Evolutionary conservation across 2,329 filamentous ascomycete species (phyloP).

Genomic region (Ampelomyces quisqualis): DNA sequence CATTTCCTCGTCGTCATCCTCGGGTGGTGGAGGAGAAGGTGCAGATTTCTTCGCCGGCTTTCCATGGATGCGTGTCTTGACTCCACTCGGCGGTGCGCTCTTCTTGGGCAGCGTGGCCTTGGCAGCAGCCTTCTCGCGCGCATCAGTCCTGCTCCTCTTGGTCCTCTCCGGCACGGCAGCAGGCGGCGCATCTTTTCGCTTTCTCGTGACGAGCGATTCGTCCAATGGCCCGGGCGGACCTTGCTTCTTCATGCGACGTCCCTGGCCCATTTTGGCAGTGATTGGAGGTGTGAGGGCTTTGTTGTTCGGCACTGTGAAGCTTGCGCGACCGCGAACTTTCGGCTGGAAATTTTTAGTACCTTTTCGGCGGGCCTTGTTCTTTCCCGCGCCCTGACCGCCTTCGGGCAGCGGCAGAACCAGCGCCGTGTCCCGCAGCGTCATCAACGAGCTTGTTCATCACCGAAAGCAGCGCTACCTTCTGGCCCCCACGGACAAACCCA

Average conservation of each 20-base stretch:
- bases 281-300: constrained; percentile 1
- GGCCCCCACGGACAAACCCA: constrained; percentile 2
- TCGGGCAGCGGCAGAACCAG: constrained; percentile 18
- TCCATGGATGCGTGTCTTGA: constrained; percentile 22
- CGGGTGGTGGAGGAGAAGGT: constrained; percentile 31
- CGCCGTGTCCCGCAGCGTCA: constrained; percentile 35
- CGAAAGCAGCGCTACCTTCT: neutral
- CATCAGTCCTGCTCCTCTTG: constrained; percentile 56
- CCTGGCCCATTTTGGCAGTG: constrained; percentile 68
- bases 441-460: constrained; percentile 12
- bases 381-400: constrained; percentile 23
- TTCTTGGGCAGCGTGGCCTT: constrained; percentile 35
- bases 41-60: constrained; percentile 39
- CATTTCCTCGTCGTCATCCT: constrained; percentile 42
- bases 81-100: constrained; percentile 45
- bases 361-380: constrained; percentile 17
- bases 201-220: constrained; percentile 72
- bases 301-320: constrained; percentile 10
- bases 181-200: constrained; percentile 76
- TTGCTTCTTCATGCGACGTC: constrained; percentile 95
- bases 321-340: constrained; percentile 24
- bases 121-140: constrained; percentile 26
- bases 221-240: constrained; percentile 80
- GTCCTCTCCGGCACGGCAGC: constrained; percentile 55
- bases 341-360: constrained; percentile 16